Evolutionary conservation across 169 alveolate species (phyloP).

Genomic region (Miamiensis avidus): DNA sequence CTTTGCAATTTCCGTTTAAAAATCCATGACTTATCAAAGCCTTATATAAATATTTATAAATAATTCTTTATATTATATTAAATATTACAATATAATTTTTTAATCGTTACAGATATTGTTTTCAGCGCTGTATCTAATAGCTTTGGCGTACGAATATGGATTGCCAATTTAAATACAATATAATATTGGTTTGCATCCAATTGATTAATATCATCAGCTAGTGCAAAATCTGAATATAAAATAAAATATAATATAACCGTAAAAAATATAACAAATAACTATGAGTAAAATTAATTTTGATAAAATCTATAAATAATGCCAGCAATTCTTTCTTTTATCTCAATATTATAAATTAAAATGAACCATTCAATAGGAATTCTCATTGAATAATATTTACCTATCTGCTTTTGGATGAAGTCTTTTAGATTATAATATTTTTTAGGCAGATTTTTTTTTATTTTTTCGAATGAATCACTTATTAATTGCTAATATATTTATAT

Average conservation of each 20-base stretch:
- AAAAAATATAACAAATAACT: background rate
- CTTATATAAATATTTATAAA: background rate
- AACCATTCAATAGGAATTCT: background rate
- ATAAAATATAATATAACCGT: no score
- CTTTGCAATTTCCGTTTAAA: constrained; percentile 19
- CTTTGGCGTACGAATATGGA: background rate
- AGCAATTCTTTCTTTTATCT: background rate
- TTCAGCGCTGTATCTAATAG: constrained; percentile 4
- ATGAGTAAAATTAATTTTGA: background rate
- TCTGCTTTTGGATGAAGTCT: constrained; percentile 3
- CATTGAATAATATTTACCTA: background rate
- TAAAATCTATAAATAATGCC: background rate
- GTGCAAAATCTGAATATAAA: background rate
- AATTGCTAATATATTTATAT: constrained; percentile 8
- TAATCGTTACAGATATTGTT: constrained; percentile 12
- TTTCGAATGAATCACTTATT: constrained; percentile 1
- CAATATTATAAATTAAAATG: background rate
- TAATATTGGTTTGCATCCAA: constrained; percentile 15
- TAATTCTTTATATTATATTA: background rate
- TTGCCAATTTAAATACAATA: constrained; percentile 19
- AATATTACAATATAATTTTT: background rate
- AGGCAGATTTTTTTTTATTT: constrained; percentile 23
- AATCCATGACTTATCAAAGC: constrained; percentile 1
- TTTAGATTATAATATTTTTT: constrained; percentile 11
- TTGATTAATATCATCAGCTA: background rate